Evolutionary conservation across 2,329 filamentous ascomycete genomes (phyloP), one percentile per base, ranked within the genome.

Genomic region (Fusarium burgessii): DNA sequence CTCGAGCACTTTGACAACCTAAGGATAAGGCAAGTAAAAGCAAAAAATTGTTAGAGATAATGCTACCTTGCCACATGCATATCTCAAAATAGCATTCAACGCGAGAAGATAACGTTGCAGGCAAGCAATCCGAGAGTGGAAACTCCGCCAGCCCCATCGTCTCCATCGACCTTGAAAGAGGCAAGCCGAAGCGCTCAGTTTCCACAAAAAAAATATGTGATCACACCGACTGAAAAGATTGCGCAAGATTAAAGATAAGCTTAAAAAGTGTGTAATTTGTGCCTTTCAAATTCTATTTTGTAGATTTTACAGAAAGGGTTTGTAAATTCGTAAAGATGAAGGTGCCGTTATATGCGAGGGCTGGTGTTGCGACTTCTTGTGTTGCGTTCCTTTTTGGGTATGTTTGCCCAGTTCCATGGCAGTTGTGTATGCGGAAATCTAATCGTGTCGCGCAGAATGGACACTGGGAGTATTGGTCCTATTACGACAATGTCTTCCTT

Each of bases 401-500:
- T 43, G 35, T 35, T 14, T 9, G 17, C 5, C 14, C 23, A 23
- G 23, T 33, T n/a, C 17, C 17, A 3, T 13, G 17, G 14, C 1
- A 5, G 9, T 20, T 5, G 1, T 15, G 6, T 5, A 7, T 17
- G 4, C 1, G 8, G n/a, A 47, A 7, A 18, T 29, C 61, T 57
- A 18, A 59, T 42, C 27, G 1, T 29, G 29, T 8, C 13, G 4
- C 3, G 14, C 23, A 75, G 77, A 50, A 74, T 78, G 43, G 80
- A 82, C 41, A 81, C 88, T 1, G 87, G 88, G 13, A 86, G 83
- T 29, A 88, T 90, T 56, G 88, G 89, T 3, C 85, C 88, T 7
- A 84, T 90, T 0, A 90, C 88, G 0, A 83, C 84, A 5, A 91
- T 91, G 89, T 72, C 81, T 0, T 78, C 80, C 18, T 91, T 89